These are phyloP conservation scores for Tylopilus cervinicoccineus DNA, from an alignment of 768 basidiomycete species.

Conservation along the genomic window DNA sequence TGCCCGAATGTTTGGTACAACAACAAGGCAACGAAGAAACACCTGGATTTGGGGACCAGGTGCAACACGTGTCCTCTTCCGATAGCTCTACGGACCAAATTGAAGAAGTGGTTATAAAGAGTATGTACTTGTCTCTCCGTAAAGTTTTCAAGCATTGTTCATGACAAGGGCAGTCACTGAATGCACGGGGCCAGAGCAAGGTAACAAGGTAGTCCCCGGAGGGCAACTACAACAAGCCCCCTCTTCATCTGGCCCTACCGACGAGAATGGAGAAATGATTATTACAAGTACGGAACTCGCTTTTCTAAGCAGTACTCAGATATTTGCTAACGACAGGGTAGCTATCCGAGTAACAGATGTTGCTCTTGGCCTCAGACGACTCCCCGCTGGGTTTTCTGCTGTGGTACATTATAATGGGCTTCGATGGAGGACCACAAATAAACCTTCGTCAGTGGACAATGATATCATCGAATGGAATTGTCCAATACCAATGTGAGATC, in stretches of 20 bases:
- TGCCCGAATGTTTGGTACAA: neutral
- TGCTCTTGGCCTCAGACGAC: no score
- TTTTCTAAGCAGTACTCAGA: no score
- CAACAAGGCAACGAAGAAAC: neutral
- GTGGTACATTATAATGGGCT: neutral
- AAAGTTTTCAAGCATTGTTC: neutral
- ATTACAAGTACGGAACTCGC: neutral
- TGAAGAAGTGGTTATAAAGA: neutral
- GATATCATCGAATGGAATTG: neutral
- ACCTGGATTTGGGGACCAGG: neutral
- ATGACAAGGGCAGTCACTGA: neutral
- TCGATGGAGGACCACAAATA: no score
- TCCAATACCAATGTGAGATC: neutral
- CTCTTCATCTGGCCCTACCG: no score
- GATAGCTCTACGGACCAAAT: neutral
- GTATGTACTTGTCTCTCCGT: neutral
- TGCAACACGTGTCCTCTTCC: neutral
- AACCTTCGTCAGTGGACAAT: no score
- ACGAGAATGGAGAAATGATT: neutral
- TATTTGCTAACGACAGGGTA: neutral
- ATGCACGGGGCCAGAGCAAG: no score
- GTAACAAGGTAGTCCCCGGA: no score
- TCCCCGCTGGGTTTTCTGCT: neutral
- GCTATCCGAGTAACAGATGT: no score
- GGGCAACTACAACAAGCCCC: no score